Percentiles rank a stretch among this genome's conserved stretches.
Evolutionary conservation across 257 asterid genomes (phyloP).

Genomic region (Coffea canephora): DNA sequence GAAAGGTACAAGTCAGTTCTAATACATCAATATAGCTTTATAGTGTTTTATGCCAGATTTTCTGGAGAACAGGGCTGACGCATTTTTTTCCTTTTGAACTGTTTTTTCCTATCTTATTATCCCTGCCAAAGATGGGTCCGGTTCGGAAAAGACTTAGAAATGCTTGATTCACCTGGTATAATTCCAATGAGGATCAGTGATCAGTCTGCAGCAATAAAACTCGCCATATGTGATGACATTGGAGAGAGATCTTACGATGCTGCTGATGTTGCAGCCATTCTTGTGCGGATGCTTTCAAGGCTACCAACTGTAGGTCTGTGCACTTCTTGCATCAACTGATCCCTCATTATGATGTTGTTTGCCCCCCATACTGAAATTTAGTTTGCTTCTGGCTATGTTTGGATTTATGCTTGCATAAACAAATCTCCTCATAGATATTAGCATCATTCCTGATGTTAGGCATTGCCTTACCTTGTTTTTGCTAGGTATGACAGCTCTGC

Average conservation of each 20-base stretch:
- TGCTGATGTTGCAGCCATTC: constrained; percentile 81
- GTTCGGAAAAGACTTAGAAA: constrained; percentile 77
- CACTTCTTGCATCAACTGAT: not conserved
- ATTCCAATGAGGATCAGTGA: constrained; percentile 94
- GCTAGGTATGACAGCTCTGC: constrained; percentile 63
- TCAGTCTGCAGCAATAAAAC: constrained; percentile 87
- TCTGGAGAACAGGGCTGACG: not conserved
- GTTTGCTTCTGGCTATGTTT: not conserved
- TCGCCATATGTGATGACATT: constrained; percentile 93
- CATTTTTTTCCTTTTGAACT: too few relatives aligned
- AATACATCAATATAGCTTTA: too few relatives aligned
- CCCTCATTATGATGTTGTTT: not conserved
- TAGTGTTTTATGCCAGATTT: not conserved
- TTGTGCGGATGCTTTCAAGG: constrained; percentile 79
- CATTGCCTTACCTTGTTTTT: constrained; percentile 16
- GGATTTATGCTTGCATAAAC: not conserved
- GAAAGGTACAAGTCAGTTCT: not conserved
- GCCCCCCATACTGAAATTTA: not conserved
- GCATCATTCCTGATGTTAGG: not conserved
- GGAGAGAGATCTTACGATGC: constrained; percentile 89
- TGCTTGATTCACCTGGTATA: constrained; percentile 93
- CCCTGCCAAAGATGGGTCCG: constrained; percentile 77
- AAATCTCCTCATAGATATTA: not conserved
- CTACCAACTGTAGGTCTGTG: constrained; percentile 70
- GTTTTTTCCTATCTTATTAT: constrained; percentile 1